Evolutionary conservation across 2,329 filamentous ascomycete species (phyloP), one percentile per base, ranked within the genome.

Genomic region (Trematosphaeria pertusa): DNA sequence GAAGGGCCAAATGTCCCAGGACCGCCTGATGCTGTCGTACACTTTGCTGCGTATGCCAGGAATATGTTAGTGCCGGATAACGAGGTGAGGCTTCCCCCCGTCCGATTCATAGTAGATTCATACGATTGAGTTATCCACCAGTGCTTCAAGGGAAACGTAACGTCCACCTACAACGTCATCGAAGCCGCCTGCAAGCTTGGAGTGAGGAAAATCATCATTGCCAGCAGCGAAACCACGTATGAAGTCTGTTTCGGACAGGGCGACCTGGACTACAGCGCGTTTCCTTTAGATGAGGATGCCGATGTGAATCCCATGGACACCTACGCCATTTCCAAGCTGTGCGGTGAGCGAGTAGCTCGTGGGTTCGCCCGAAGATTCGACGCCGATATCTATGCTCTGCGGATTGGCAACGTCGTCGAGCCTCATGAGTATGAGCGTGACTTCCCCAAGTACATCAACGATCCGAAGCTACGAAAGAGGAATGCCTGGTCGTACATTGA

Each of bases 401-500:
- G 83, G 2, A 84, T 87, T 38, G 83, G 83, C 10, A 81, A 83
- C 43, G 80, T 87, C 5, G 77, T 87, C 47, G 81, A 82, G 48
- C 83, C 83, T 3, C 79, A 85, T 37, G 82, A 86, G 60, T 86
- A 86, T 53, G 75, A 72, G 42, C 62, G 69, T 2, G 74, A 79
- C 44, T 86, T 86, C 49, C 73, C 76, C 0, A 69, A 60, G 3
- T 81, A 81, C 52, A 73, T 85, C 20, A 69, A 70, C 15, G 59
- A 80, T 20, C 82, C 83, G 0, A 72, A 73, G 49, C 72, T 71
- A 2, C 73, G 82, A 43, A 81, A 81, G 58, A 71, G 78, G 1
- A 84, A 86, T 60, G 83, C 80, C 0, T 87, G 83, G 83, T 79
- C 75, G 17, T 87, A 87, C 61, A 83, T 83, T 17, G 84, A 87